Evolutionary conservation across 2,329 filamentous ascomycete species (phyloP), one percentile per base, ranked within the genome.

Genomic region (Alternaria dauci): DNA sequence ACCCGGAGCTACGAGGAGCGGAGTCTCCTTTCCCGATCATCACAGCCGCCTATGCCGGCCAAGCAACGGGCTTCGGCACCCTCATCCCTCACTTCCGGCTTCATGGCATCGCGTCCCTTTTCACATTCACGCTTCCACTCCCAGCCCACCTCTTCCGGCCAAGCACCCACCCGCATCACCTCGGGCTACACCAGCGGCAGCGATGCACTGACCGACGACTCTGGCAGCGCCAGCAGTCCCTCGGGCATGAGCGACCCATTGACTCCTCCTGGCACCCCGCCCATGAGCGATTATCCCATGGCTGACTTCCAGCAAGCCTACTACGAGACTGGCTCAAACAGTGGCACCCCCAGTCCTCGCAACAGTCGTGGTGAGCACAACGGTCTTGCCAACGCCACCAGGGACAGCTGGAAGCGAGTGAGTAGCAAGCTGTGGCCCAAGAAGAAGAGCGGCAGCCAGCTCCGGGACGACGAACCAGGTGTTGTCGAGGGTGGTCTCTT

Each of bases 211-310:
- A 84, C 48, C 83, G 90, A 92, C 68, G 90, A 92, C 73, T 90
- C 86, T 60, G 86, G 85, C 57, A 86, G 85, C 84, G 59, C 60
- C 30, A 55, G 72, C 25, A 81, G 55, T 62, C 79, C 81, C 2
- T 80, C 52, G 82, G 87, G 34, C 77, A 83, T 50, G 26, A 80
- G 83, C 61, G 89, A 90, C 71, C 89, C 85, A 3, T 89, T 92
- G 82, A 93, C 91, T 4, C 91, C 91, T 1, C 91, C 91, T 2
- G 91, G 91, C 7, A 93, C 91, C 5, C 91, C 91, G 0, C 91
- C 91, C 1, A 91, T 91, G 34, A 76, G 67, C 63, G 74, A 77
- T 47, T 76, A 76, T 38, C 90, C 90, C 6, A 75, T 78, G 74
- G 69, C 62, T 11, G 77, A 79, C 48, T 76, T 73, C 43, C 69